phyloP scores from a whole-genome alignment of 805 yeast genomes.

The Ogataea paradorogensis region DNA sequence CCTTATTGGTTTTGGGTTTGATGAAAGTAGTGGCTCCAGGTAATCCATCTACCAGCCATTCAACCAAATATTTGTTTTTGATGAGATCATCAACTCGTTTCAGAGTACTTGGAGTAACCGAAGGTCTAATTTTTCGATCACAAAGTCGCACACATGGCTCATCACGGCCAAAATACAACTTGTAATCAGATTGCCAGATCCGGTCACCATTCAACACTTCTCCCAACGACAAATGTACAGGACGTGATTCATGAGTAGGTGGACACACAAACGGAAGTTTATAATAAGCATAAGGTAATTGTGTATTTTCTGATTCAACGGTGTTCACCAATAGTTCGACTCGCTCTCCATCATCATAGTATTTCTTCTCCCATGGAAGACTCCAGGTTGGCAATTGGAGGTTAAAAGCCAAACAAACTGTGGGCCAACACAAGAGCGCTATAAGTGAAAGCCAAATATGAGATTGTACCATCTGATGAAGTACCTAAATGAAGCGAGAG shows the following conservation, averaged over 20 bases:
- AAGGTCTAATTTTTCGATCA: constrained; percentile 48
- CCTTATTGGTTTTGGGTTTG: constrained; percentile 49
- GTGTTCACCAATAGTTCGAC: constrained; percentile 74
- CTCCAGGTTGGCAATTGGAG: constrained; percentile 10
- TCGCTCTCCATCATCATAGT: constrained; percentile 48
- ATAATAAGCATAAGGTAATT: constrained; percentile 72
- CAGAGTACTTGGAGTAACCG: constrained; percentile 42
- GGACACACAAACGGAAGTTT: constrained; percentile 82
- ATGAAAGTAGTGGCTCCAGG: constrained; percentile 88
- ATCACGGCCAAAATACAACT: constrained; percentile 62
- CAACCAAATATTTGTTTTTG: constrained; percentile 68
- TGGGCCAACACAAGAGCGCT: constrained; percentile 4
- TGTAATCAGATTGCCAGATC: constrained; percentile 70
- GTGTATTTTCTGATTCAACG: constrained; percentile 73
- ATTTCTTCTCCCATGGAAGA: constrained; percentile 36
- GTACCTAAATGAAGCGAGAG: constrained; percentile 1
- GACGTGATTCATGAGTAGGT: constrained; percentile 49
- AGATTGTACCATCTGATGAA: neutral
- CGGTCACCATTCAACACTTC: constrained; percentile 81
- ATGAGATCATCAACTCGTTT: constrained; percentile 59
- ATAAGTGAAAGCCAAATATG: constrained; percentile 1
- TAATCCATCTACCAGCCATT: constrained; percentile 79
- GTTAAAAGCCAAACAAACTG: constrained; percentile 8
- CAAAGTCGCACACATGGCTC: constrained; percentile 65
- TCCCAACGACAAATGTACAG: constrained; percentile 66